A percentile compares a stretch with the other conserved stretches of the same genome.
Evolutionary conservation across 176 grass and related monocot genomes (phyloP).

Genomic region (Bromus sterilis): DNA sequence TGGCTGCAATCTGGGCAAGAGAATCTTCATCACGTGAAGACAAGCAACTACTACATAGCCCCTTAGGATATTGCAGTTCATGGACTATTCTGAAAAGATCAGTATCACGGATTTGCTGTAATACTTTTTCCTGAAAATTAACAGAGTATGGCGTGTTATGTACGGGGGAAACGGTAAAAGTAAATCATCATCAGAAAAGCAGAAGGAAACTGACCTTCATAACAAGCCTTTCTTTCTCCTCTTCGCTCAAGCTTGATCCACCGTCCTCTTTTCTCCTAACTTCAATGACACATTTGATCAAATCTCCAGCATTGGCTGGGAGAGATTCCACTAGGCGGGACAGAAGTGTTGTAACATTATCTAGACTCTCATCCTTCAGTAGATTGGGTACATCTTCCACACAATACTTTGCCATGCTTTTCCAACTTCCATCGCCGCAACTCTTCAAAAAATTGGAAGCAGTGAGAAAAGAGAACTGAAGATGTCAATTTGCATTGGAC

Average conservation of each 20-base stretch:
- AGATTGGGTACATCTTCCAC: conserved; percentile 57
- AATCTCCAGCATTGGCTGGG: conserved; percentile 64
- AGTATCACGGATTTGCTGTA: conserved; percentile 62
- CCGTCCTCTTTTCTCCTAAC: conserved; percentile 80
- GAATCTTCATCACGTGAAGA: conserved; percentile 21
- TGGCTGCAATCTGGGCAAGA: conserved; percentile 34
- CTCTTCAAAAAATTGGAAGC: conserved; percentile 39
- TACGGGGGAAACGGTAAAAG: not conserved
- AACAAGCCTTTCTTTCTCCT: conserved; percentile 63
- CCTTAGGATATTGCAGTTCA: conserved; percentile 39
- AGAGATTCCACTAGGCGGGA: conserved; percentile 42
- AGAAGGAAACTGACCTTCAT: conserved; percentile 34
- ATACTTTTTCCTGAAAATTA: conserved; percentile 52
- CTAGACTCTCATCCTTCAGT: conserved; percentile 44
- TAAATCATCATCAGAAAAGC: not conserved
- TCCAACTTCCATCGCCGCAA: conserved; percentile 66
- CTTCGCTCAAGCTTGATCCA: conserved; percentile 41
- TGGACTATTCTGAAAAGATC: conserved; percentile 43
- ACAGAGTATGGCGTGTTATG: not conserved
- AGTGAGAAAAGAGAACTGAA: not conserved
- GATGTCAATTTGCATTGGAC: not conserved
- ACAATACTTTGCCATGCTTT: conserved; percentile 56
- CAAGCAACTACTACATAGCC: conserved; percentile 16
- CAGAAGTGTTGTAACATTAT: conserved; percentile 40
- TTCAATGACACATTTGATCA: conserved; percentile 87